Evolutionary conservation across 2,329 filamentous ascomycete species (phyloP), one percentile per base, ranked within the genome.

Genomic region (Fusarium sp.): DNA sequence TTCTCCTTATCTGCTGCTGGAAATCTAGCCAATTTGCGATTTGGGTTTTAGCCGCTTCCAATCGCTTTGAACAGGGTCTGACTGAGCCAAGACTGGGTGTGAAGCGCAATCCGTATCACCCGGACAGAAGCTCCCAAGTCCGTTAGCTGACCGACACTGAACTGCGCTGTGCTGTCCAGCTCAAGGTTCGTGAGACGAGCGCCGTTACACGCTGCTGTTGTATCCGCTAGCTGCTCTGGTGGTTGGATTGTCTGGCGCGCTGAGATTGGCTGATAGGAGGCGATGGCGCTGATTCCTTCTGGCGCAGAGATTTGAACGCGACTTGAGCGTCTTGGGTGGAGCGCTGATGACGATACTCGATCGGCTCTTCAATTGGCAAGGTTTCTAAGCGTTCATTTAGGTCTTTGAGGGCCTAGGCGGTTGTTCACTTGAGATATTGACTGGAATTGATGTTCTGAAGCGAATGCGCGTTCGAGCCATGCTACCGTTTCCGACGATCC

Each of bases 241-340:
- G 49, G 50, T 55, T 54, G 47, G 17, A 40, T 50, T 62, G 38
- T 28, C 49, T 51, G 66, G 24, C 38, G 49, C 36, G 51, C 43
- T 62, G 66, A 70, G 66, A 69, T 69, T 69, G 66, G 62, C 57
- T 55, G 65, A 68, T 62, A 61, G 54, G 61, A 65, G 54, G 36
- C 11, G 62, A 55, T 43, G 66, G 62, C 52, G 57, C 40, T 43
- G 52, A 53, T 54, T 51, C 43, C 54, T 50, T 24, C 36, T 52
- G 62, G 50, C 34, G 62, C 62, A 56, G 26, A 51, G 51, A 49
- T 64, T 63, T 67, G 44, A 44, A 22, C 49, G 45, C 24, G 28
- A 44, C 44, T 31, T 26, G 15, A 34, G n/a, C 26, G 31, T 39
- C 38, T 45, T 43, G 19, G 22, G 28, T 22, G 15, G 36, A 36